Evolutionary conservation across 2,329 filamentous ascomycete species (phyloP).

Genomic region (Hypomyces perniciosus): DNA sequence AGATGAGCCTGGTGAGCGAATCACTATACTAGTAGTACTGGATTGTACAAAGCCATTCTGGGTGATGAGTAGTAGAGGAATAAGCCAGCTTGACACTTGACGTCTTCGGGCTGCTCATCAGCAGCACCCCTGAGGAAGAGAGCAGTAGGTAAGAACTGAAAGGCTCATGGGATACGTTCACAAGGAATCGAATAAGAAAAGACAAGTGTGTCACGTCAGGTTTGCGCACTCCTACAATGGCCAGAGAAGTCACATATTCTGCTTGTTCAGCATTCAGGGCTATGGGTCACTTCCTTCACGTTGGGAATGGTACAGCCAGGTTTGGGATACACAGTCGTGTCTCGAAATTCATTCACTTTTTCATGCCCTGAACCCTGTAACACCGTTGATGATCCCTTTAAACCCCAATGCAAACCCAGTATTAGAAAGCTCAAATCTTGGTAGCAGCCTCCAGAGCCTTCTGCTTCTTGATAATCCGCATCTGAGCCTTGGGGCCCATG

Average conservation of each 20-base stretch:
- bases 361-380: slow-evolving; percentile 37
- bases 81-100: too few relatives aligned
- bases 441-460: slow-evolving; percentile 92
- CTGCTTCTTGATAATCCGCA: slow-evolving; percentile 73
- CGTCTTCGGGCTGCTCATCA: too few relatives aligned
- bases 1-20: too few relatives aligned
- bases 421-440: slow-evolving; percentile 74
- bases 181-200: too few relatives aligned
- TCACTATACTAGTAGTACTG: too few relatives aligned
- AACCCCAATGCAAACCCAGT: slow-evolving; percentile 36
- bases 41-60: too few relatives aligned
- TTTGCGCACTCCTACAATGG: too few relatives aligned
- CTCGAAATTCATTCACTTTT: slow-evolving; percentile 37
- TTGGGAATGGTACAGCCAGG: neutral
- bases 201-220: too few relatives aligned
- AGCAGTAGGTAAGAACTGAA: too few relatives aligned
- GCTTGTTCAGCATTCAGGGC: neutral
- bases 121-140: too few relatives aligned
- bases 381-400: slow-evolving; percentile 31
- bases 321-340: slow-evolving; percentile 23
- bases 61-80: too few relatives aligned
- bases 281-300: slow-evolving; percentile 6
- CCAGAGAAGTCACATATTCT: neutral
- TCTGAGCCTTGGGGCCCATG: slow-evolving; percentile 92
- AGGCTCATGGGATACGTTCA: too few relatives aligned